Conservation (phyloP, 2,329 filamentous ascomycete genomes). For the Elsinoe arachidis region DNA sequence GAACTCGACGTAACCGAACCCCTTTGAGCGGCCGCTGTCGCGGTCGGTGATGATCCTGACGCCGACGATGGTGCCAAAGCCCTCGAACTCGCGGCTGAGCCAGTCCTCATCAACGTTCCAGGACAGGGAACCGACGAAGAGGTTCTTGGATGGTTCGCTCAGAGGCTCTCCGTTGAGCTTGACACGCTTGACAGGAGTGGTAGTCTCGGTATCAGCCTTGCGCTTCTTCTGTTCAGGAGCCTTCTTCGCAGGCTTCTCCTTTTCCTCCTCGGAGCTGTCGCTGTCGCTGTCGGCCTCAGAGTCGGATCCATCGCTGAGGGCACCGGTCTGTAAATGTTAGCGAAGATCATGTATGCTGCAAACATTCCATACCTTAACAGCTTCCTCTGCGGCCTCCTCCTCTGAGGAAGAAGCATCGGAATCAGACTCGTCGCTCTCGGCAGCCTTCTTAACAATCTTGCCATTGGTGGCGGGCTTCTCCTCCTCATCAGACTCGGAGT, state of each 20-base stretch:
- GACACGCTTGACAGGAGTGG: conserved; percentile 55
- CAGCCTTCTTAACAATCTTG: conserved; percentile 22
- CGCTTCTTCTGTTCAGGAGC: conserved; percentile 51
- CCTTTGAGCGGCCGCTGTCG: conserved; percentile 72
- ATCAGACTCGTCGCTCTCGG: conserved; percentile 18
- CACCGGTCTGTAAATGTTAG: conserved; percentile 6
- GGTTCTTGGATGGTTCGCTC: conserved; percentile 50
- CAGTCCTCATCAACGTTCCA: conserved; percentile 84
- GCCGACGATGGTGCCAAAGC: conserved; percentile 62
- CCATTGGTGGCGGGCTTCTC: conserved; percentile 24
- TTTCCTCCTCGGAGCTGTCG: conserved; percentile 29
- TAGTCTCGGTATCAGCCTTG: conserved; percentile 50
- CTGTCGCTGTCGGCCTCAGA: conserved; percentile 18
- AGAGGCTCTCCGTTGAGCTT: conserved; percentile 40
- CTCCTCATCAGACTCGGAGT: conserved; percentile 25
- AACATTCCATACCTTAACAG: conserved; percentile 24
- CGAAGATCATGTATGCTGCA: neutral
- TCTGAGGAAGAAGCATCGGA: conserved; percentile 13
- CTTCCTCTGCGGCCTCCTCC: conserved; percentile 23
- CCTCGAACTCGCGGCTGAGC: conserved; percentile 72
- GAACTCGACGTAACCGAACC: conserved; percentile 90
- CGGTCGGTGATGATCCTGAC: conserved; percentile 79
- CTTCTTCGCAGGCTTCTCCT: conserved; percentile 34
- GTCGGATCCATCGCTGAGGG: conserved; percentile 19
- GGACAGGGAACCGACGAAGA: conserved; percentile 84